These are phyloP conservation scores for Vanrija pseudolonga DNA, from an alignment of 1,284 basidiomycete genomes.

Conservation along the genomic window DNA sequence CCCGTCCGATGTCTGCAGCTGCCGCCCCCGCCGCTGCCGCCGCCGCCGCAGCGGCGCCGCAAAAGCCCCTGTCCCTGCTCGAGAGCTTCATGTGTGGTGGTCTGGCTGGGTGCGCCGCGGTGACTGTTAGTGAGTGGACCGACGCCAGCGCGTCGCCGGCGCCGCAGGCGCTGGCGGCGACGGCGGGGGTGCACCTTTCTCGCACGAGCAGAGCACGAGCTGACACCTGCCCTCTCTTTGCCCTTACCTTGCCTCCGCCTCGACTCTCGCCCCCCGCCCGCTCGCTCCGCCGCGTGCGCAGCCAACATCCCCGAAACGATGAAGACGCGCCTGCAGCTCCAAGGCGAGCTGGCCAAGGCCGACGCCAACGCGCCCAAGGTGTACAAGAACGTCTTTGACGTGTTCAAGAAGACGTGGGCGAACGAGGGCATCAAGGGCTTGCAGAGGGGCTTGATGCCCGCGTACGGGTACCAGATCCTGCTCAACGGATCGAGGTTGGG, in stretches of 20 bases:
- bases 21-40: not conserved
- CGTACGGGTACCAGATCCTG: conserved; percentile 92
- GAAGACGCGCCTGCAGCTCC: conserved; percentile 89
- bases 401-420: conserved; percentile 80
- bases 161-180: too few species aligned
- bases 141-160: too few species aligned
- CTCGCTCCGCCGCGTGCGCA: not conserved
- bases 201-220: too few species aligned
- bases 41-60: not conserved
- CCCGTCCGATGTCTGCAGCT: not conserved
- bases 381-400: conserved; percentile 85
- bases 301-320: conserved; percentile 71
- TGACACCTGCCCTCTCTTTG: not conserved
- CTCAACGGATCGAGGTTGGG: conserved; percentile 93
- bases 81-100: conserved; percentile 85
- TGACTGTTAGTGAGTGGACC: conserved; percentile 54
- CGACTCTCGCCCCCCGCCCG: not conserved
- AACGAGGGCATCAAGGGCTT: conserved; percentile 87
- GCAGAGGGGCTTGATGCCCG: conserved; percentile 84
- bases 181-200: not conserved
- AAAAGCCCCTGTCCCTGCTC: conserved; percentile 34
- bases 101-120: conserved; percentile 80
- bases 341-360: conserved; percentile 80
- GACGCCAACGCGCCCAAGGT: conserved; percentile 63
- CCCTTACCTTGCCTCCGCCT: not conserved